Conservation (phyloP, 306 rosid genomes). For the peach (Prunus persica) region DNA sequence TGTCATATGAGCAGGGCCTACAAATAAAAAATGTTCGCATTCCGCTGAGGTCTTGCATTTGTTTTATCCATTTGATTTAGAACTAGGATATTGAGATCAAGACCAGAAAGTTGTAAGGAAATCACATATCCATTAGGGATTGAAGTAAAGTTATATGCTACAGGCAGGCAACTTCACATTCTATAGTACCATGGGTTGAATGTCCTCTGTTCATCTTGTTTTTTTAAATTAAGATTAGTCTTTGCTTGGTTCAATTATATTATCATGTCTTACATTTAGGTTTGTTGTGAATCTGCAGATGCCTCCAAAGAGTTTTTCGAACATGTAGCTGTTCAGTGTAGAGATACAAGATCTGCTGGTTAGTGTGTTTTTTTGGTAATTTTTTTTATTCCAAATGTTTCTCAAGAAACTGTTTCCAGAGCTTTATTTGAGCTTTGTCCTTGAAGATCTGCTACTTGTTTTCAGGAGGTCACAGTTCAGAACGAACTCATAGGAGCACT, state of each 20-base stretch:
- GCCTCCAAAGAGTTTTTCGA: constrained; percentile 75
- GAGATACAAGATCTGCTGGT: constrained; percentile 54
- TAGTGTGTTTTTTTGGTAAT: constrained; percentile 16
- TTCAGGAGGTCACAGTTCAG: constrained; percentile 36
- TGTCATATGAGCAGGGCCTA: constrained; percentile 24
- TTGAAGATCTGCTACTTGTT: neutral
- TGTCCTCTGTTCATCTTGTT: neutral
- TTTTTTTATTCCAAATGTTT: constrained; percentile 15
- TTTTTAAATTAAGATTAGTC: neutral
- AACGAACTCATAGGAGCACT: constrained; percentile 23
- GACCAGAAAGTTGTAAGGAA: neutral
- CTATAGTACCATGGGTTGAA: neutral
- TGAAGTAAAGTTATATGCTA: neutral
- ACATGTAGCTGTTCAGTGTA: constrained; percentile 41
- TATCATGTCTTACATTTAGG: neutral
- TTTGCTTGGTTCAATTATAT: neutral
- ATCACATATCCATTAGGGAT: neutral
- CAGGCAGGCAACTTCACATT: neutral
- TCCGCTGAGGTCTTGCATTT: neutral
- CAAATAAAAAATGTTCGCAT: neutral
- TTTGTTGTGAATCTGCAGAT: constrained; percentile 50
- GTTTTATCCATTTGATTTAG: neutral
- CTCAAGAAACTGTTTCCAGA: neutral
- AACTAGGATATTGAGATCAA: neutral
- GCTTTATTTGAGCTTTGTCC: neutral